Percentiles rank a stretch among this genome's conserved stretches.
Evolutionary conservation across 2,329 filamentous ascomycete genomes (phyloP).

Genomic region (Epichloe festucae): DNA sequence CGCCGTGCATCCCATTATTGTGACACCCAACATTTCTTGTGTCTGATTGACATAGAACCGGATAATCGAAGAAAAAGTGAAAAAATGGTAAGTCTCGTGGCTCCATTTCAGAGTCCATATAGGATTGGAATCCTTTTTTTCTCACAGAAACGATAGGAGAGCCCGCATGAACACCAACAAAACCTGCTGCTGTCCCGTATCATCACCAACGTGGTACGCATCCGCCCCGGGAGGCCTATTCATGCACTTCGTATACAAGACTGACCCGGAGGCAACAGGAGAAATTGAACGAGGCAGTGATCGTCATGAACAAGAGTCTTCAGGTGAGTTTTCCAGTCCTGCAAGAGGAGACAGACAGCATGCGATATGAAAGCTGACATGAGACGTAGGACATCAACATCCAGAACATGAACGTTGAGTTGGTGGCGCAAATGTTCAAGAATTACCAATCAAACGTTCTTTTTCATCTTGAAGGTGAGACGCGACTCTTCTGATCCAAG

Average conservation of each 20-base stretch:
- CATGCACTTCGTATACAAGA: background rate
- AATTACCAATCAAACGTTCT: conserved; percentile 98
- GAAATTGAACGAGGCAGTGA: conserved; percentile 89
- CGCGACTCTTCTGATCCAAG: background rate
- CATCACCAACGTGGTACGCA: conserved; percentile 85
- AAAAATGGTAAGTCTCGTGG: background rate
- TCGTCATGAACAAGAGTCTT: conserved; percentile 84
- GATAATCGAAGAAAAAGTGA: background rate
- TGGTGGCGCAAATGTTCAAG: conserved; percentile 99
- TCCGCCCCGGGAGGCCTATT: background rate
- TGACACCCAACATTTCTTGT: background rate
- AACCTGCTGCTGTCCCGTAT: conserved; percentile 85
- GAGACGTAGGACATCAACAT: conserved; percentile 76
- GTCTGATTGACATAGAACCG: background rate
- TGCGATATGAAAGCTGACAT: background rate
- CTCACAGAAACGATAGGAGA: conserved; percentile 47
- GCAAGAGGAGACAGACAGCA: background rate
- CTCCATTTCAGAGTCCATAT: background rate
- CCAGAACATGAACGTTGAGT: conserved; percentile 96
- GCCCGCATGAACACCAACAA: conserved; percentile 95
- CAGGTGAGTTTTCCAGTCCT: conserved; percentile 42
- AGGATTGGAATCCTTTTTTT: background rate
- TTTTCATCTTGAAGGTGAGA: conserved; percentile 85
- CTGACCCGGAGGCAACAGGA: conserved; percentile 43
- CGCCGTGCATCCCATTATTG: background rate